A percentile compares a stretch with the other conserved stretches of the same genome.
Conservation (phyloP, 1,284 basidiomycete genomes). For the Kalmanozyma brasiliensis region DNA sequence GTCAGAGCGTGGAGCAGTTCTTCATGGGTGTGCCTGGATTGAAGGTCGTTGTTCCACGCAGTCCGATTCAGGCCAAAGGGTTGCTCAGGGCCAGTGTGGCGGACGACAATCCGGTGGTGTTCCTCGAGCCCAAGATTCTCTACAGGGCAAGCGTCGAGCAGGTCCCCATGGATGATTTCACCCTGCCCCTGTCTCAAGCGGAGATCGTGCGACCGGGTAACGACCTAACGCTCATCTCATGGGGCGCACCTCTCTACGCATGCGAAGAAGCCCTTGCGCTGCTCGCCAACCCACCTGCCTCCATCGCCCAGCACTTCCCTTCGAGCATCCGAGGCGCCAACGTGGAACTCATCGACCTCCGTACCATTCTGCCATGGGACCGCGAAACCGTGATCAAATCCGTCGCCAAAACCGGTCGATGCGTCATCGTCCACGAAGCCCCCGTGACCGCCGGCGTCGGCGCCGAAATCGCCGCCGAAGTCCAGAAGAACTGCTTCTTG, state of each 20-base stretch:
- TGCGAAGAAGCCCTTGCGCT: conserved; percentile 83
- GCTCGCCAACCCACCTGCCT: conserved; percentile 76
- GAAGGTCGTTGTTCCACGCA: conserved; percentile 91
- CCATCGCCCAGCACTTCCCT: conserved; percentile 78
- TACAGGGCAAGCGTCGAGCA: conserved; percentile 91
- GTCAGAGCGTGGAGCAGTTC: conserved; percentile 91
- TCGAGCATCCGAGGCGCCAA: conserved; percentile 76
- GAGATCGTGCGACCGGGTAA: conserved; percentile 80
- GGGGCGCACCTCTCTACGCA: conserved; percentile 90
- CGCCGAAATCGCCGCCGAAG: conserved; percentile 55
- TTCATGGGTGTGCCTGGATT: conserved; percentile 85
- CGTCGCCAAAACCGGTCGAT: conserved; percentile 58
- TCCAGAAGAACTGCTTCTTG: conserved; percentile 59
- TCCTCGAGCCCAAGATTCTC: conserved; percentile 92
- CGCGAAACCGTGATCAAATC: conserved; percentile 71
- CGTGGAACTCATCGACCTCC: conserved; percentile 88
- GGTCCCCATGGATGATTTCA: conserved; percentile 87
- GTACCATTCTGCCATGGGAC: conserved; percentile 91
- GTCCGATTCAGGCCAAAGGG: conserved; percentile 93
- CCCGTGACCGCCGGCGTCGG: conserved; percentile 59
- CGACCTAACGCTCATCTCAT: conserved; percentile 87
- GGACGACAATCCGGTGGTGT: conserved; percentile 90
- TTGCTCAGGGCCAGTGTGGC: conserved; percentile 86
- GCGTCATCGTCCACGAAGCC: conserved; percentile 62
- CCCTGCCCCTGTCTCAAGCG: conserved; percentile 80